Conservation (phyloP, 345 rosid species). For the Rhodamnia argentea region DNA sequence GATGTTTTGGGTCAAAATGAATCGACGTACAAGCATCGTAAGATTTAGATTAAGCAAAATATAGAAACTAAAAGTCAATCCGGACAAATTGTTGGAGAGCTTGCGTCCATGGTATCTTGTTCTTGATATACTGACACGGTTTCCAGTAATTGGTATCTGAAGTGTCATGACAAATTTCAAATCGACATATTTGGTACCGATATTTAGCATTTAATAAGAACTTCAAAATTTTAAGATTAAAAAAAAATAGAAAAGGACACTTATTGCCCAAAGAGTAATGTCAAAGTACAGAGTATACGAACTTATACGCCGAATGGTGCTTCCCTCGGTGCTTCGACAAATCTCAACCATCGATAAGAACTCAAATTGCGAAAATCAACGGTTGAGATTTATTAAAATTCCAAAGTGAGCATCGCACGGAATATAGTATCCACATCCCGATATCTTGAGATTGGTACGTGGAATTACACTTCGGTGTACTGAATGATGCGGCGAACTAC, state of each 20-base stretch:
- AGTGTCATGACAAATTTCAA: not conserved
- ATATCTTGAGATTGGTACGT: not conserved
- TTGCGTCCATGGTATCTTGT: not conserved
- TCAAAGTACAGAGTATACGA: not conserved
- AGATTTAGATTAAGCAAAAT: not conserved
- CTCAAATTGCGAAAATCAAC: not conserved
- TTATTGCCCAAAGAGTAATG: not conserved
- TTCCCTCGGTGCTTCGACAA: not conserved
- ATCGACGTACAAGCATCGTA: not conserved
- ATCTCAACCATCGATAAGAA: not conserved
- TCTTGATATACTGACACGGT: not conserved
- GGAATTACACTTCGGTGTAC: not conserved
- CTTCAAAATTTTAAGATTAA: not conserved
- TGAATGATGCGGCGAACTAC: not conserved
- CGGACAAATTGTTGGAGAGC: not conserved
- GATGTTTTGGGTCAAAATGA: not conserved
- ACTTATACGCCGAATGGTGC: not conserved
- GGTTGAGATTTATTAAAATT: not conserved
- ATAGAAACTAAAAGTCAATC: not conserved
- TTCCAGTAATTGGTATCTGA: too few species aligned
- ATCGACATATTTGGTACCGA: not conserved
- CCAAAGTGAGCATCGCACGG: rapidly evolving
- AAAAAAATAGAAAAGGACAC: not conserved
- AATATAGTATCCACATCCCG: too few species aligned
- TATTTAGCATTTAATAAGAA: not conserved